These are phyloP conservation scores for Murraya koenigii DNA, from an alignment of 345 rosid species.

Conservation along the genomic window DNA sequence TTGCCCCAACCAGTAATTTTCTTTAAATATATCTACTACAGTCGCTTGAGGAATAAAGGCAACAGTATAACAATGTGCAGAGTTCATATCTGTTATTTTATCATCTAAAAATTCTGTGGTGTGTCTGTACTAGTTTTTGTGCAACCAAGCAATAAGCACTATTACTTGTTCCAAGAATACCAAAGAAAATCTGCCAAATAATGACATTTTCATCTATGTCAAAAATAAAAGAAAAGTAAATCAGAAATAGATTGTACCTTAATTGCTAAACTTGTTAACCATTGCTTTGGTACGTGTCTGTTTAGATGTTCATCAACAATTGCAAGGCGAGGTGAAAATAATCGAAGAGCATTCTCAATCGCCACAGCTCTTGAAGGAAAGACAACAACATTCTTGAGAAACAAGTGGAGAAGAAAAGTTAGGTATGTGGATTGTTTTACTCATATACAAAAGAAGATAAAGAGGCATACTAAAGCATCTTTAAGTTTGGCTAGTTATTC, in stretches of 20 bases:
- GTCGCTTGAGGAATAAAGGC: not conserved
- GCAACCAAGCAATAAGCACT: not conserved
- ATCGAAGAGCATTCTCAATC: conserved; percentile 75
- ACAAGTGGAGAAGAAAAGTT: conserved; percentile 24
- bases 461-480: not conserved
- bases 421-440: conserved; percentile 20
- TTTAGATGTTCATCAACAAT: conserved; percentile 89
- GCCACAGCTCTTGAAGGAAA: conserved; percentile 95
- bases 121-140: not conserved
- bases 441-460: not conserved
- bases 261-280: conserved; percentile 83
- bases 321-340: conserved; percentile 91
- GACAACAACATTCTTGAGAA: conserved; percentile 57
- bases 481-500: not conserved
- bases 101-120: not conserved
- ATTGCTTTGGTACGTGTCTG: conserved; percentile 75
- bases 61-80: not conserved
- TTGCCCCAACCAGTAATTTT: not conserved
- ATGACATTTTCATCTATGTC: not conserved
- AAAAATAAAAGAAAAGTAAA: not conserved
- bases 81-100: not conserved
- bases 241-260: conserved; percentile 49
- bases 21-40: not conserved
- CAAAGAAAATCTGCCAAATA: not conserved
- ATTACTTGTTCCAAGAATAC: not conserved